Base-by-base conservation (phyloP, 768 basidiomycete species). In the Tricholoma furcatifolium region DNA sequence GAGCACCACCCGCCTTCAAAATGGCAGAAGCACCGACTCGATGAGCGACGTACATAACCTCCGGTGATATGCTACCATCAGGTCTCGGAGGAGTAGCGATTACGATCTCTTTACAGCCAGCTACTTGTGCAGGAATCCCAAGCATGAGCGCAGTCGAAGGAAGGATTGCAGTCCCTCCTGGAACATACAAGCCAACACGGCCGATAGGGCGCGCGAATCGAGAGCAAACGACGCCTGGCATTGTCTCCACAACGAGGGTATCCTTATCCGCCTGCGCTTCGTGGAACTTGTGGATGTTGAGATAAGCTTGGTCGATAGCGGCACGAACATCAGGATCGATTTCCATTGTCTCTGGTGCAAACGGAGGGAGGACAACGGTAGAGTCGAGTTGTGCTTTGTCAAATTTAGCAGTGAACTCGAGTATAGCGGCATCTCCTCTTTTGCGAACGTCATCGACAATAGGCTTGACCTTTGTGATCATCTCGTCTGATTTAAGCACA, bases 61-160 rank as follows among this genome's bases (percentile, higher is more conserved):
- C 97, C 2, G 96, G 93, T 4, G 93, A 93, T 63, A 99, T 85
- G 61, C 82, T 88, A 10, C 96, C 97, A 68, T 98, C 94, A 12
- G 87, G 70, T 38, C 94, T 80, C 1, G 97, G 96, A n/a, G 97
- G 97, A 3, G 97, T 98, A 4, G 97, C 94, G 54, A 99, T 78
- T 35, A 98, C 90, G 57, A 98, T 87, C 61, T 91, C 82, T 56
- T 82, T 84, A 74, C 96, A 98, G 2, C 93, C 93, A 2, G 97
- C 97, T 9, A 98, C 97, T 67, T 97, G 94, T 2, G 97, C 97
- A 14, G 97, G 97, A 24, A 98, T 88, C 54, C 96, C 96, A 17
- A 99, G 84, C 95, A 98, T 98, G 61, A 99, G 80, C 3, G 97
- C 96, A 17, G 97, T 98, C 4, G 92, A 95, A 11, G 97, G 97